Base-by-base conservation (phyloP, 441 rosid species). In the Euphorbia celastroides region DNA sequence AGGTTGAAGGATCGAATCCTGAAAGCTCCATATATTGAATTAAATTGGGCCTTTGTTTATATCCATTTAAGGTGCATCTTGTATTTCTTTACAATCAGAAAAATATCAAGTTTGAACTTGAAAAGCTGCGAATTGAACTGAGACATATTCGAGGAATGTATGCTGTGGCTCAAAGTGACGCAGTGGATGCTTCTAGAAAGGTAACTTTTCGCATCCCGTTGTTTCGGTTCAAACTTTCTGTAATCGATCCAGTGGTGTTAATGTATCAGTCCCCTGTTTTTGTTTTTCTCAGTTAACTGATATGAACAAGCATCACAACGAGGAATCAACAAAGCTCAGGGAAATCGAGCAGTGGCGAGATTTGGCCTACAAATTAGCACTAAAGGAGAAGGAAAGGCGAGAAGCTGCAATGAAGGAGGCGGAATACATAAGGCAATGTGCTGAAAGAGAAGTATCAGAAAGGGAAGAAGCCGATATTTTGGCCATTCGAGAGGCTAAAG, bases 91-190 rank as follows among this genome's bases (percentile, higher is more conserved):
- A 66, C 64, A 28, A n/a, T 55, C 87, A 92, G 97, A 79, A 31
- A 61, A 74, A 78, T 61, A 62, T 87, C 52, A 77, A 75, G 80
- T 86, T 83, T 68, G 99, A 93, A 90, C 67, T 93, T 63, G 85
- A 82, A 79, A 91, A 88, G 83, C 84, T 93, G 67, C 91, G 89
- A 78, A 78, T 69, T 74, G 95, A 91, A 72, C 95, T 93, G 46
- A 89, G 93, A 75, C 92, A 89, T 13, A 81, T 73, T 71, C 90
- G 79, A 60, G 92, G 90, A 46, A 82, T 89, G 78, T 83, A 88
- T 70, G 92, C 93, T 2, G 36, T 78, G 52, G 93, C 95, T 77
- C 92, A 84, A 69, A 85, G 74, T 66, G 97, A 89, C 78, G 78
- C 89, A 52, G 68, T 81, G 65, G 93, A 84, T 78, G 89, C 95